These are phyloP conservation scores for Pilaira anomala DNA, from an alignment of 192 early-diverging fungal species.

Conservation along the genomic window DNA sequence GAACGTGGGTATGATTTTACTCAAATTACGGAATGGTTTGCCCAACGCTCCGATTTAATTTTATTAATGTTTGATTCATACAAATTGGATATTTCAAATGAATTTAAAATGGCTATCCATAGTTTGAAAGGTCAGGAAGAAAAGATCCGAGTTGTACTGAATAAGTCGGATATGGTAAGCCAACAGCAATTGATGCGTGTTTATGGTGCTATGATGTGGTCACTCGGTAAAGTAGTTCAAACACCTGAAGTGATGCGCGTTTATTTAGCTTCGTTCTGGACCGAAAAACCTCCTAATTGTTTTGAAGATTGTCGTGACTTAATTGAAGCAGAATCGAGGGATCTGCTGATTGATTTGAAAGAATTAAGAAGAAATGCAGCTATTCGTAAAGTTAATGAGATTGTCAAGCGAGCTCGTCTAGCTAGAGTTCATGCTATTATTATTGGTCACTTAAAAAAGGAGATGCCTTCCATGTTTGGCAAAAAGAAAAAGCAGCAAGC, in stretches of 20 bases:
- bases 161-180: constrained; percentile 86
- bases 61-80: constrained; percentile 84
- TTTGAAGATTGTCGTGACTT: constrained; percentile 70
- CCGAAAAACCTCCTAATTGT: constrained; percentile 59
- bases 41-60: constrained; percentile 79
- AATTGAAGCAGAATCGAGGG: constrained; percentile 71
- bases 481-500: constrained; percentile 72
- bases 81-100: constrained; percentile 88
- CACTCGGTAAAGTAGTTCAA: constrained; percentile 80
- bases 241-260: constrained; percentile 89
- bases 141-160: constrained; percentile 81
- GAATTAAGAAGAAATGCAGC: constrained; percentile 77
- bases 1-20: constrained; percentile 83
- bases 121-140: constrained; percentile 80
- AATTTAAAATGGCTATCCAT: constrained; percentile 81
- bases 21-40: constrained; percentile 82
- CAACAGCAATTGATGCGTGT: constrained; percentile 87
- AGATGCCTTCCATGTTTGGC: constrained; percentile 83
- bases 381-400: constrained; percentile 86
- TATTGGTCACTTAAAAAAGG: constrained; percentile 75
- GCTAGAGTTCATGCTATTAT: constrained; percentile 82
- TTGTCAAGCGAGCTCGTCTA: constrained; percentile 79
- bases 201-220: constrained; percentile 92
- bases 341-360: constrained; percentile 71
- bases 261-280: constrained; percentile 82